These are phyloP conservation scores for Beta lomatogona DNA, from an alignment of 179 eudicot species.

Conservation along the genomic window DNA sequence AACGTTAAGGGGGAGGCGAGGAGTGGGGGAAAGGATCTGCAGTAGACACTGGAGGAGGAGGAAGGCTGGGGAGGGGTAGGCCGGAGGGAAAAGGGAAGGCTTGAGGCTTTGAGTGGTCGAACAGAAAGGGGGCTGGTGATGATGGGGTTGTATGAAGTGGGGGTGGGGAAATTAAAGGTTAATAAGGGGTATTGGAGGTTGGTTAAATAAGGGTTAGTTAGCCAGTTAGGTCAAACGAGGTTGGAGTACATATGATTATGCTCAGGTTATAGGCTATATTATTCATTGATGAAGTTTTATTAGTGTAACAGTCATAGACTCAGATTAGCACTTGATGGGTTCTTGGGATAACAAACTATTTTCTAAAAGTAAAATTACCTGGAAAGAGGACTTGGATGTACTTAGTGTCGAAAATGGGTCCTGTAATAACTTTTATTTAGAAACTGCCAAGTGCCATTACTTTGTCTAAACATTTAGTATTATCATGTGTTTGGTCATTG, in stretches of 20 bases:
- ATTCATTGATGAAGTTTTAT: neutral
- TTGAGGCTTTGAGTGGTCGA: too few relatives aligned
- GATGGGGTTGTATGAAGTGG: too few relatives aligned
- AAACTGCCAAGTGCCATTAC: neutral
- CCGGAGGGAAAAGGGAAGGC: too few relatives aligned
- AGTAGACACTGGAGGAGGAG: too few relatives aligned
- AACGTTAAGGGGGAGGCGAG: too few relatives aligned
- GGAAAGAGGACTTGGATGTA: neutral
- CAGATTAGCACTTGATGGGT: neutral
- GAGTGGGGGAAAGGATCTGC: too few relatives aligned
- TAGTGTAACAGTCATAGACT: neutral
- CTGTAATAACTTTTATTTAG: neutral
- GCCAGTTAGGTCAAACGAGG: too few relatives aligned
- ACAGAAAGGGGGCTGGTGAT: too few relatives aligned
- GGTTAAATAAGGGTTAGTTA: too few relatives aligned
- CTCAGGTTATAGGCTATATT: neutral
- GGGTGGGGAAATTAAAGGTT: too few relatives aligned
- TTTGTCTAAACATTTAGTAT: neutral
- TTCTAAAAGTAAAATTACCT: neutral
- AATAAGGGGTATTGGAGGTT: too few relatives aligned
- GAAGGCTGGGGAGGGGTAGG: too few relatives aligned
- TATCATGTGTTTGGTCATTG: neutral
- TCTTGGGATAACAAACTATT: neutral
- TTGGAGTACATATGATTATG: neutral
- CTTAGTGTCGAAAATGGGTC: neutral